Evolutionary conservation across 2,329 filamentous ascomycete species (phyloP), one percentile per base, ranked within the genome.

Genomic region (Pseudogymnoascus sp.): DNA sequence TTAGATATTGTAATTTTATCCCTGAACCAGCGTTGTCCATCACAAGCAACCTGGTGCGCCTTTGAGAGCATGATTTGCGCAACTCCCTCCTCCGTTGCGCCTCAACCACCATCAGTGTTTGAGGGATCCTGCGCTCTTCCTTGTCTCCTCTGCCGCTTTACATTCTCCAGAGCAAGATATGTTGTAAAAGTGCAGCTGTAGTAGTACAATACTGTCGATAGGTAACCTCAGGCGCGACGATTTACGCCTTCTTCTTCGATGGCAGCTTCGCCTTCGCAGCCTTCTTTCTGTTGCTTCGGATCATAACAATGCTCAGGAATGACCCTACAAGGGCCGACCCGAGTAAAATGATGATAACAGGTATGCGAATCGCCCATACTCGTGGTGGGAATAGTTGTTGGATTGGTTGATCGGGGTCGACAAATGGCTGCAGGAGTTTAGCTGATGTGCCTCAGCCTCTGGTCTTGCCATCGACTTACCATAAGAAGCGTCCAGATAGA

Each of bases 361-460:
- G 95, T 73, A 99, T 95, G 76, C 95, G 93, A 75, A 99, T 96
- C 66, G 95, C 95, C 95, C 95, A 99, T 75, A 96, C 93, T 76
- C 95, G 93, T 57, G 93, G 93, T 67, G 91, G 95, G 81, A 99
- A 99, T 80, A 97, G 83, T 75, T 89, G 89, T 75, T 99, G 95
- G 65, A 97, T 88, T 64, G 91, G 88, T 77, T 99, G 95, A 75
- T 91, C 91, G 64, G 89, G 85, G 77, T 99, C 95, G 77, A 99
- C 95, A 77, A 99, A 99, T 75, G 95, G 95, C 95, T 99, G 70
- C 62, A 8, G 5, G 31, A 54, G 42, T 54, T 69, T 68, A 63
- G 60, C 54, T 36, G 21, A n/a, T 69, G 16, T 57, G 29, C 5
- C 51, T 57, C 16, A 1, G 14, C 39, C 61, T 4, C 14, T 47